Base-by-base conservation (phyloP, 768 basidiomycete genomes). In the Lentinula lateritia region DNA sequence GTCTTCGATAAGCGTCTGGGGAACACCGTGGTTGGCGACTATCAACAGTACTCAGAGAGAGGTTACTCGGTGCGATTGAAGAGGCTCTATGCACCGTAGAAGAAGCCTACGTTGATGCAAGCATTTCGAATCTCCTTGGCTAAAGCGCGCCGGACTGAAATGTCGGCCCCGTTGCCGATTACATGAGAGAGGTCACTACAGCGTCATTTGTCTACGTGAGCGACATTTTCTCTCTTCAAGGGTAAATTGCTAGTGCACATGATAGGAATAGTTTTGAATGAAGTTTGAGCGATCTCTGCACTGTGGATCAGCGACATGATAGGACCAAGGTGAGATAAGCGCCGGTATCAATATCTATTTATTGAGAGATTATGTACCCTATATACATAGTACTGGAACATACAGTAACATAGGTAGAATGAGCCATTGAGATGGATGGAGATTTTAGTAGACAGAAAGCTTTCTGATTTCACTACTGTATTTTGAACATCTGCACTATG, bases 61-160 rank as follows among this genome's bases (percentile, higher is more conserved):
- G 7, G 10, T 50, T 2, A 43, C 52, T n/a, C 55, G 38, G 6
- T 41, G 38, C 50, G 28, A 50, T 32, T 52, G 46, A 52, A 38
- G 28, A 35, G 35, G 9, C 15, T 38, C 6, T 1, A 52, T 75
- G 20, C 64, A 89, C 89, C 83, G 67, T 94, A 95, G 71, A 95
- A 90, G 70, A 95, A 94, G 1, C 93, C 93, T 6, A 91, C 90
- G 56, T 83, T 80, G 60, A 91, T 85, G 65, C 90, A 93, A 0
- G 93, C 92, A 65, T 89, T 80, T 58, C 88, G 78, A 46, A 95
- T 80, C 64, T 83, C 72, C 23, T 74, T 67, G 0, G 85, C 90
- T 1, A 93, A 71, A 1, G 69, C 72, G 56, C 70, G 67, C 45
- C 82, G 78, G 23, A 74, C 70, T 1, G 35, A 62, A 0, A 76